phyloP scores from a whole-genome alignment of 23 red algal genomes.

The Cyanidiococcus yangmingshanensis region DNA sequence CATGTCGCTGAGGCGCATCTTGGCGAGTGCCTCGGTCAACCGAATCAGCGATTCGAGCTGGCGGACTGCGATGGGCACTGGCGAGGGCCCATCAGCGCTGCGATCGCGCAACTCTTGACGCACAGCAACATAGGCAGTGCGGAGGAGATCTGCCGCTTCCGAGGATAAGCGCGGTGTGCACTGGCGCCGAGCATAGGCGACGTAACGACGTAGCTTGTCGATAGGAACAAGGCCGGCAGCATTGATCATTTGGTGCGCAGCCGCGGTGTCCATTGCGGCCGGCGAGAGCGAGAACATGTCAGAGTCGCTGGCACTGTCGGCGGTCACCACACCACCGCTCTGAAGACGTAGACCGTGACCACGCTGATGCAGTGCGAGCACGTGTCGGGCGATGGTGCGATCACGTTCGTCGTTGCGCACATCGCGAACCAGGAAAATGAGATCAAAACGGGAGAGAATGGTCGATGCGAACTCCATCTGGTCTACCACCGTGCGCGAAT shows the following conservation, averaged over 20 bases:
- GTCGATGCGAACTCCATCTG: slow-evolving; percentile 97
- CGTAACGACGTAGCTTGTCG: slow-evolving; percentile 79
- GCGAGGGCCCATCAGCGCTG: slow-evolving; percentile 22
- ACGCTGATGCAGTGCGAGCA: slow-evolving; percentile 74
- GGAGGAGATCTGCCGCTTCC: slow-evolving; percentile 80
- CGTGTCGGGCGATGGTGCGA: slow-evolving; percentile 73
- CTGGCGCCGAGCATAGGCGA: slow-evolving; percentile 74
- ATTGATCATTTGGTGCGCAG: slow-evolving; percentile 27
- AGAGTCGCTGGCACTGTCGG: slow-evolving; percentile 18
- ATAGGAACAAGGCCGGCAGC: slow-evolving; percentile 52
- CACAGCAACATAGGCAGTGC: slow-evolving; percentile 86
- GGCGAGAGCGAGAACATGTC: neutral
- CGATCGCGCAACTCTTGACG: slow-evolving; percentile 66
- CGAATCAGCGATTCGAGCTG: slow-evolving; percentile 88
- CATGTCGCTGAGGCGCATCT: slow-evolving; percentile 64
- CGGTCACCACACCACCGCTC: neutral
- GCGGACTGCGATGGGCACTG: slow-evolving; percentile 84
- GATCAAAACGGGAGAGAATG: slow-evolving; percentile 94
- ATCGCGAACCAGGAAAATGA: slow-evolving; percentile 95
- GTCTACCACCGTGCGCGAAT: slow-evolving; percentile 62
- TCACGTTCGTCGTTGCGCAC: slow-evolving; percentile 75
- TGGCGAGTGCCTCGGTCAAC: slow-evolving; percentile 82
- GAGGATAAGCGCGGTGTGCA: slow-evolving; percentile 67
- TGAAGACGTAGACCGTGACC: slow-evolving; percentile 26
- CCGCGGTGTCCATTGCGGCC: neutral